Conservation (phyloP, 805 yeast genomes). For the Grigorovia humatica region DNA sequence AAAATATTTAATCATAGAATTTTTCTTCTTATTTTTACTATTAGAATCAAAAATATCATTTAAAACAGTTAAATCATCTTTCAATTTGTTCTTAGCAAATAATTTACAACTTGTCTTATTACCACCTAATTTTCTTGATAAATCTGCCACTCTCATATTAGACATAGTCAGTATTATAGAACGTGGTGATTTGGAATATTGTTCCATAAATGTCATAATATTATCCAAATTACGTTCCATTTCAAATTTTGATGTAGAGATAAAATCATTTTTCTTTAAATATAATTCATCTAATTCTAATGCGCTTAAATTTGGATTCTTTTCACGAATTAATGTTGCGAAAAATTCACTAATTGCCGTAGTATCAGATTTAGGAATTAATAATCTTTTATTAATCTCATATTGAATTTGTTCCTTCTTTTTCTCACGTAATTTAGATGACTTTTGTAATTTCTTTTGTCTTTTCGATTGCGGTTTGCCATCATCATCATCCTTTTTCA, state of each 20-base stretch:
- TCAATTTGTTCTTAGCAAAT: slow-evolving; percentile 63
- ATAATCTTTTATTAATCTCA: slow-evolving; percentile 47
- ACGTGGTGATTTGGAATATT: slow-evolving; percentile 37
- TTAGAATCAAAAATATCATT: slow-evolving; percentile 12
- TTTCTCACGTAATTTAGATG: slow-evolving; percentile 44
- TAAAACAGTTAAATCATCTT: slow-evolving; percentile 41
- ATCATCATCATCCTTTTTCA: slow-evolving; percentile 6
- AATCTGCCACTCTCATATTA: slow-evolving; percentile 80
- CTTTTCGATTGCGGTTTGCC: slow-evolving; percentile 17
- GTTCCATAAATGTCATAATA: slow-evolving; percentile 43
- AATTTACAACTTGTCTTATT: slow-evolving; percentile 52
- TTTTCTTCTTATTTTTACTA: slow-evolving; percentile 1
- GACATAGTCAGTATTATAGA: slow-evolving; percentile 54
- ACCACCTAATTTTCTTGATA: slow-evolving; percentile 52
- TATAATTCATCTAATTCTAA: slow-evolving; percentile 64
- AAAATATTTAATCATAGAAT: slow-evolving; percentile 18
- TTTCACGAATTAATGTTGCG: slow-evolving; percentile 47
- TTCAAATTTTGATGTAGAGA: slow-evolving; percentile 51
- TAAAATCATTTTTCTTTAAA: slow-evolving; percentile 44
- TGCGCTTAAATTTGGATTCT: slow-evolving; percentile 58
- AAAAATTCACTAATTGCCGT: slow-evolving; percentile 59
- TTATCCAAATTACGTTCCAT: slow-evolving; percentile 45
- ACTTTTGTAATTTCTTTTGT: slow-evolving; percentile 23
- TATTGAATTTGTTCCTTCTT: slow-evolving; percentile 58
- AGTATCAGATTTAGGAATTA: slow-evolving; percentile 44